Base-by-base conservation (phyloP, 176 grass and related monocot genomes). In the Raddia distichophylla region DNA sequence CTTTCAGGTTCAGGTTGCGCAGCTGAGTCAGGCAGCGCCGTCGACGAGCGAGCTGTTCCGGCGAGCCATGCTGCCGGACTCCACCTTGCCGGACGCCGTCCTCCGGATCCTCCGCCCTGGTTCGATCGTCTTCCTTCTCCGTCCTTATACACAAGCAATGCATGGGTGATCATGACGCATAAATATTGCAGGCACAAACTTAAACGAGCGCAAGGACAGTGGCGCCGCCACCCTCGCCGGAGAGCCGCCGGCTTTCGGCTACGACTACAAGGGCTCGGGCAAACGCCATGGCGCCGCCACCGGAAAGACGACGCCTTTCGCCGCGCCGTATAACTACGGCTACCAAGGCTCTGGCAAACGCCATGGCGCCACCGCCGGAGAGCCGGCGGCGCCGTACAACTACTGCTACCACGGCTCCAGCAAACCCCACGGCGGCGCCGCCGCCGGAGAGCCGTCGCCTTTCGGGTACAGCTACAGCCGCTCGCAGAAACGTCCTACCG, bases 1-100 rank as follows among this genome's bases (percentile, higher is more conserved):
- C 37, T 13, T 10, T 20, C 69, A 12, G 46, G 20, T 75, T 54
- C 64, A 85, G 49, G 71, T 67, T 51, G 86, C 68, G 34, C 67
- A 83, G 34, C 69, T 63, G 17, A 15, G 48, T 22, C 17, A 85
- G 45, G 87, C 82, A 5, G 87, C 47, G 12, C 77, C 82, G 22
- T 79, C 82, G 37, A 85, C 82, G 46, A 47, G 71, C 44, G 82
- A 81, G 71, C 57, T 71, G 71, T 72, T 81, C 72, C 85, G 82
- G 87, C 82, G 77, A 77, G 58, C 77, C 64, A 64, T 81, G 75
- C 62, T 85, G 55, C 77, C 82, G 9, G 76, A 6, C 63, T 75
- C 76, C 48, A 64, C 78, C 7, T 17, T 81, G 63, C 87, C 77
- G 18, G 82, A 89, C 37, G 57, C 82, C 57, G 16, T 89, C 18